These are phyloP conservation scores for Mortierella sp. DNA, from an alignment of 371 early-diverging fungal species.

Conservation along the genomic window DNA sequence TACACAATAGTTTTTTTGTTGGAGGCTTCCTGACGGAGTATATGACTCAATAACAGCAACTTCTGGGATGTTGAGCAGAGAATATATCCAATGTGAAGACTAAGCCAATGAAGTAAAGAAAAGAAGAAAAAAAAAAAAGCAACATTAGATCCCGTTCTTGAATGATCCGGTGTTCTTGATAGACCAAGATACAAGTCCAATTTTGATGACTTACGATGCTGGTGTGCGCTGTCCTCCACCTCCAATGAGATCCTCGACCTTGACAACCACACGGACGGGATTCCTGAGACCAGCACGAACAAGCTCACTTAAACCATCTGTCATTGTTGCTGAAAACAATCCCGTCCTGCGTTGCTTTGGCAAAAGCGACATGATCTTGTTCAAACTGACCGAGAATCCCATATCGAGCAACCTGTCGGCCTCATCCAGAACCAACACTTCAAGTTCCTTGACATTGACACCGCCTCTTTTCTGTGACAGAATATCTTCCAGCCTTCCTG, in stretches of 20 bases:
- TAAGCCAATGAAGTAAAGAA: conserved; percentile 18
- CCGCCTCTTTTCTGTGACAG: conserved; percentile 63
- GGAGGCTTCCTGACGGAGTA: conserved; percentile 64
- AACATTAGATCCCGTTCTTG: too few relatives aligned
- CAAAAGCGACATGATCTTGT: conserved; percentile 81
- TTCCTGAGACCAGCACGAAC: conserved; percentile 92
- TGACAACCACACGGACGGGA: conserved; percentile 89
- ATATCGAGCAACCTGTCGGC: conserved; percentile 94
- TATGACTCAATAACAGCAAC: conserved; percentile 78
- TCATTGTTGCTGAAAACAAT: conserved; percentile 98
- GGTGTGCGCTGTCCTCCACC: conserved; percentile 77
- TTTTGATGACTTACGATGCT: conserved; percentile 59
- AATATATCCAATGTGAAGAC: conserved; percentile 82
- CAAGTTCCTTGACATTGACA: conserved; percentile 83
- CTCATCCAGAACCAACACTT: conserved; percentile 94
- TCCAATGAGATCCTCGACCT: conserved; percentile 77
- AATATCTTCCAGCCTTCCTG: conserved; percentile 95
- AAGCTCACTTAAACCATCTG: conserved; percentile 89
- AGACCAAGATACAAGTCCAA: too few relatives aligned
- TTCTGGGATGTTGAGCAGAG: conserved; percentile 85
- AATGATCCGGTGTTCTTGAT: background rate
- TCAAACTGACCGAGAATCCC: conserved; percentile 90
- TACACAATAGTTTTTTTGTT: conserved; percentile 93
- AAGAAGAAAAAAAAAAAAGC: background rate
- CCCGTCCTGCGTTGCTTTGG: conserved; percentile 97